Conservation (phyloP, 2,329 filamentous ascomycete genomes). For the Fusarium subtropicale region DNA sequence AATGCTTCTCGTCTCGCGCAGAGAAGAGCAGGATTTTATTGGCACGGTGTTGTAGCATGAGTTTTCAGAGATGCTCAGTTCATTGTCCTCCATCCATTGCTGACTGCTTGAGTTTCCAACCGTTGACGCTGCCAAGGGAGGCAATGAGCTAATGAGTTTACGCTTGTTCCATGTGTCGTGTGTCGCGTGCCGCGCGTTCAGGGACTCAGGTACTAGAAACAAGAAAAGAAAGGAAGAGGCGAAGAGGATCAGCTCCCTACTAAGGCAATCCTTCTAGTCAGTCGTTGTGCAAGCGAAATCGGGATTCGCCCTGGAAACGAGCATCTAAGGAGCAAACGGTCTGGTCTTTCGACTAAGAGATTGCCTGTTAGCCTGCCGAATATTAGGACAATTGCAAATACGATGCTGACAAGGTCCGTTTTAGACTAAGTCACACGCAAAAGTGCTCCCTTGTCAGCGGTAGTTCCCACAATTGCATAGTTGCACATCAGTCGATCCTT, state of each 20-base stretch:
- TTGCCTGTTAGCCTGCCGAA: neutral
- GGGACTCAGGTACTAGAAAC: constrained; percentile 26
- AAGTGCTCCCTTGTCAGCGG: constrained; percentile 19
- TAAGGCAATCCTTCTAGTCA: neutral
- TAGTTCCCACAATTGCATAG: constrained; percentile 27
- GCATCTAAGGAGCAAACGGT: neutral
- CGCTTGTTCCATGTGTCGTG: constrained; percentile 22
- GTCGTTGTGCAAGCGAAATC: constrained; percentile 2
- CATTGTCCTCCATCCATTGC: neutral
- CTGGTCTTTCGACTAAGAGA: neutral
- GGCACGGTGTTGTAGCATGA: neutral
- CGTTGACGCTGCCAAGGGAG: constrained; percentile 1
- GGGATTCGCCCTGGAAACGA: neutral
- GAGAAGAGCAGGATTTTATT: neutral
- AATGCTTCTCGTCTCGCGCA: neutral
- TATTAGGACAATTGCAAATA: neutral
- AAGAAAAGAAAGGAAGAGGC: neutral
- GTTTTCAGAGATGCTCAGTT: neutral
- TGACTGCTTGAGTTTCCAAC: neutral
- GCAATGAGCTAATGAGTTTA: neutral
- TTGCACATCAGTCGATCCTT: constrained; percentile 32
- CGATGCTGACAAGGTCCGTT: neutral
- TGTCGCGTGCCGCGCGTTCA: constrained; percentile 42
- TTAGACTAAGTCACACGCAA: neutral
- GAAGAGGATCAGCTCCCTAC: neutral